Base-by-base conservation (phyloP, 106 monocot genomes). In the Phalaenopsis aphrodite region DNA sequence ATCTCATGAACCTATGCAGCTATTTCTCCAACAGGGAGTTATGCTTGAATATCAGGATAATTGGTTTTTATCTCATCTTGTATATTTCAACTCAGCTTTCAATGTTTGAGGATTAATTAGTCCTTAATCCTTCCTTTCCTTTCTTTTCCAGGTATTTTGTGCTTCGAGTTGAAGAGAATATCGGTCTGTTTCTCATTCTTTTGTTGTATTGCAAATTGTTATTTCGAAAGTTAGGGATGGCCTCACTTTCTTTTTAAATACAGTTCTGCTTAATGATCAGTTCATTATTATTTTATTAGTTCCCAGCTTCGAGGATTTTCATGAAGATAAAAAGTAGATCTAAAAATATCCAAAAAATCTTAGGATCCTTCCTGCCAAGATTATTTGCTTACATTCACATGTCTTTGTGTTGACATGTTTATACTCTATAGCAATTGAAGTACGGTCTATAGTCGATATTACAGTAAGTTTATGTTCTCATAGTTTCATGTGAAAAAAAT, bases 61-160 rank as follows among this genome's bases (percentile, higher is more conserved):
- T 77, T 12, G 9, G 47, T 36, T 55, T 24, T 76, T 55, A 65
- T 42, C 17, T 45, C 37, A 56, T 56, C 55, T 24, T 23, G 56
- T 81, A 47, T 55, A 24, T 66, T 69, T 69, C 37, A 38, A 37
- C 39, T 38, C 38, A 37, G 69, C 38, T 39, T 69, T 37, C 9
- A 36, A 37, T 65, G 19, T 24, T 46, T 76, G 41, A 42, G 37
- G 19, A 36, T 52, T n/a, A 5, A 75, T 65, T 7, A 21, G 72
- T 69, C 49, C 46, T 66, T 76, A 81, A 61, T 61, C 52, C 19
- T 64, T 64, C 41, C 15, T 8, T 42, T 43, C 74, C 49, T 87
- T 84, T 18, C 49, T 87, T 84, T 18, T 87, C n/a, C 92, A 98
- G 97, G 85, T 98, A 98, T 68, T 98, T 98, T 84, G 97, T 98